Base-by-base conservation (phyloP, 257 asterid species). In the Pogostemon cablin region DNA sequence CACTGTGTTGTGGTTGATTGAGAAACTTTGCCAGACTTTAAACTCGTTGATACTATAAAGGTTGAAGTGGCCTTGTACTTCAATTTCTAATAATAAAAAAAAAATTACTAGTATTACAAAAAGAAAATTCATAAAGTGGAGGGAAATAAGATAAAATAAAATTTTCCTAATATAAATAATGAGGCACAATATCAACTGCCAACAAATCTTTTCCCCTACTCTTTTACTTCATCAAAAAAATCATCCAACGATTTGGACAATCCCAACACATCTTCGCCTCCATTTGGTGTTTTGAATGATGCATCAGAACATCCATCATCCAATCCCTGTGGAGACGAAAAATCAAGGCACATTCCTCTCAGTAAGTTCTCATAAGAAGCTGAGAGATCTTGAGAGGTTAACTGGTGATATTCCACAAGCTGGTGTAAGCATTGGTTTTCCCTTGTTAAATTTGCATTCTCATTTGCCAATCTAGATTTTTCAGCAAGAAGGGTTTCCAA, bases 331-430 rank as follows among this genome's bases (percentile, higher is more conserved):
- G 95, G 92, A 40, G 96, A 80, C 12, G 85, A 80, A 53, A 95
- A 86, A 9, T 92, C 91, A 50, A 91, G 75, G 54, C 97, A 67
- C 90, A 91, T 87, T 54, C 89, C 98, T 53, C 77, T 81, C 17
- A 89, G 57, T 42, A 95, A 74, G 71, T 80, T 80, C 77, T 95
- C 99, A 61, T 95, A 95, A 50, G 99, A 91, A 4, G 96, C 92
- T 0, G 99, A 91, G 40, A 89, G 82, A 67, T 91, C 98, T 55
- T 89, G 95, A 25, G 97, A 80, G 9, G 91, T 86, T 34, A 88
- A 84, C 90, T 91, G 97, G 42, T 91, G 97, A 72, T 91, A 93
- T 90, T 91, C 97, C 74, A 91, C 97, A 42, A 91, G 89, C 79
- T 93, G 91, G 61, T 84, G 83, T 57, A 93, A 91, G 76, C 95